Percentiles rank a stretch among this genome's conserved stretches.
Conservation (phyloP, 257 asterid genomes). For the Thymus quinquecostatus region DNA sequence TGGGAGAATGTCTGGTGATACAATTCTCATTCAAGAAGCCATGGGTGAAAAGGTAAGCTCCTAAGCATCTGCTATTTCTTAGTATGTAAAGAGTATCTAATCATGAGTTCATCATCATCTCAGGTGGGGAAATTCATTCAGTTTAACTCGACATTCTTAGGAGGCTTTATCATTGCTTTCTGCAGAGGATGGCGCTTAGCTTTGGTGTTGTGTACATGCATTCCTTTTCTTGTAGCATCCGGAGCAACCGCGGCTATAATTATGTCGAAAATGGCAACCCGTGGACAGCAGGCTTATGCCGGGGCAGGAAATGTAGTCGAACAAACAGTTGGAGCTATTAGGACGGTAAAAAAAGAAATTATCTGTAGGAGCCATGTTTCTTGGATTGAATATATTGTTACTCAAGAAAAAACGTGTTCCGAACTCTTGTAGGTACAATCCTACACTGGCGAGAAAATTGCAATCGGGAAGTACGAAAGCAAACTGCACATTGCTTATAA, state of each 20-base stretch:
- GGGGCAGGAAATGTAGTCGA: constrained; percentile 75
- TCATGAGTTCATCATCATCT: background rate
- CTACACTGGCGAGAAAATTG: constrained; percentile 65
- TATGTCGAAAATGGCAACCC: constrained; percentile 54
- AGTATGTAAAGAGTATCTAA: background rate
- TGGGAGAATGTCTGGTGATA: constrained; percentile 68
- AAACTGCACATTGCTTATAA: constrained; percentile 57
- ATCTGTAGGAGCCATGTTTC: background rate
- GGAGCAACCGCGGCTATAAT: constrained; percentile 46
- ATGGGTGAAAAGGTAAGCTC: constrained; percentile 73
- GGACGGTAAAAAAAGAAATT: constrained; percentile 52
- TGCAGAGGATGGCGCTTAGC: constrained; percentile 58
- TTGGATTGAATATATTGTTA: background rate
- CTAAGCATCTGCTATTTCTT: background rate
- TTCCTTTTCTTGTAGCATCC: constrained; percentile 50
- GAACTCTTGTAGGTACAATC: constrained; percentile 57
- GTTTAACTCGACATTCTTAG: constrained; percentile 41
- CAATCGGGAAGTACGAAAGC: constrained; percentile 49
- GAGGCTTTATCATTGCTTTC: constrained; percentile 52
- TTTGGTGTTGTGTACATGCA: constrained; percentile 37
- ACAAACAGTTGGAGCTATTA: constrained; percentile 74
- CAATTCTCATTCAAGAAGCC: constrained; percentile 80
- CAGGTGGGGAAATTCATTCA: constrained; percentile 65
- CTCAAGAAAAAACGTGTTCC: background rate
- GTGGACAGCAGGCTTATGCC: constrained; percentile 70